Percentiles rank a stretch among this genome's conserved stretches.
These are phyloP conservation scores for Yamadazyma ubonensis DNA, from an alignment of 805 yeast genomes.

Conservation along the genomic window DNA sequence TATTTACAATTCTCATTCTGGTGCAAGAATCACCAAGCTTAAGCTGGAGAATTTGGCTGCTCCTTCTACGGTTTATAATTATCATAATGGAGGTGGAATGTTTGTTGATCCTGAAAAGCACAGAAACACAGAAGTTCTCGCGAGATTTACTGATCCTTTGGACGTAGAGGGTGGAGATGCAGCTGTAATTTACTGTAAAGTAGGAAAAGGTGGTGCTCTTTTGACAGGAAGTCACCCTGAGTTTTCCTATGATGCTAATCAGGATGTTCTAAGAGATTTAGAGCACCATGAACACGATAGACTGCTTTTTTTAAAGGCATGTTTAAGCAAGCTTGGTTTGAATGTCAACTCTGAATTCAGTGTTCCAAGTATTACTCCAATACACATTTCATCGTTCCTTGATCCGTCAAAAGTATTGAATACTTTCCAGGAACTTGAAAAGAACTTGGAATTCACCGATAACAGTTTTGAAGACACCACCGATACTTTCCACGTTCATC, in stretches of 20 bases:
- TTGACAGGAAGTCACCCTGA: constrained; percentile 92
- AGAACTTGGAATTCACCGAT: constrained; percentile 34
- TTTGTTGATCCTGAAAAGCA: constrained; percentile 72
- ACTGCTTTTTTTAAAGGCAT: constrained; percentile 52
- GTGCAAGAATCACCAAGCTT: constrained; percentile 62
- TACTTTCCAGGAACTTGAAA: constrained; percentile 34
- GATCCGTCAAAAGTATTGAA: constrained; percentile 28
- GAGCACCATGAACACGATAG: constrained; percentile 47
- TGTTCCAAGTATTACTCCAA: constrained; percentile 69
- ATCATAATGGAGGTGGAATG: constrained; percentile 88
- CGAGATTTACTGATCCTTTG: constrained; percentile 56
- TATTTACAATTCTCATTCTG: constrained; percentile 69
- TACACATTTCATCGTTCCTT: constrained; percentile 48
- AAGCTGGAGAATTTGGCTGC: constrained; percentile 29
- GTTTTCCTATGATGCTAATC: constrained; percentile 41
- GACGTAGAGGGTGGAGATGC: constrained; percentile 56
- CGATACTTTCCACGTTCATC: constrained; percentile 56
- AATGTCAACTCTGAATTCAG: constrained; percentile 57
- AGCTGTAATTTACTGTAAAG: constrained; percentile 66
- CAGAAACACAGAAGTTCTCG: constrained; percentile 67
- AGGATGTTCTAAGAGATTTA: constrained; percentile 34
- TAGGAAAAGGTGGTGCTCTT: constrained; percentile 75
- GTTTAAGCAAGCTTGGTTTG: constrained; percentile 62
- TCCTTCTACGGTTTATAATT: constrained; percentile 36
- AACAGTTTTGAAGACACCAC: constrained; percentile 47